Conservation (phyloP, 2,329 filamentous ascomycete genomes). For the Conoideocrella luteorostrata region DNA sequence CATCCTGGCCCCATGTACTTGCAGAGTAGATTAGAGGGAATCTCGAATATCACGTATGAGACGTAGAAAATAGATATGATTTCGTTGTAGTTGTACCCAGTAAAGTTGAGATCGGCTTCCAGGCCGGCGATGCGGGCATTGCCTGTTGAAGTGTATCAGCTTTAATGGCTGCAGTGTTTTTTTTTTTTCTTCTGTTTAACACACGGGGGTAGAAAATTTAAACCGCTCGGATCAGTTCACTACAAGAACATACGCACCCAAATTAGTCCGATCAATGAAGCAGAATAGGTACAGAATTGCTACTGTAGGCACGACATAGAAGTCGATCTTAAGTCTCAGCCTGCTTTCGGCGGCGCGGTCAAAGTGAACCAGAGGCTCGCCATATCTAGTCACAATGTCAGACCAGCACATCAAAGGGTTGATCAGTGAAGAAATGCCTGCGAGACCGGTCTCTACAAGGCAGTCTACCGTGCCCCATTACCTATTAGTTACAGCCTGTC, state of each 20-base stretch:
- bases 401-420: no score
- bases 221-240: no score
- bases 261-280: conserved; percentile 70
- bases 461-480: no score
- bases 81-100: conserved; percentile 61
- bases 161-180: no score
- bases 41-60: conserved; percentile 66
- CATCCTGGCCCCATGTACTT: conserved; percentile 67
- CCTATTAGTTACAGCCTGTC: conserved; percentile 40
- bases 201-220: no score
- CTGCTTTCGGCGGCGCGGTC: conserved; percentile 51
- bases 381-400: not conserved
- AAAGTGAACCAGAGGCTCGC: conserved; percentile 37
- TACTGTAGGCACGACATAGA: conserved; percentile 60
- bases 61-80: conserved; percentile 66
- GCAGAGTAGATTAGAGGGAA: conserved; percentile 61
- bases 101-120: conserved; percentile 53
- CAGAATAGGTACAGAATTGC: conserved; percentile 64
- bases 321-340: conserved; percentile 58
- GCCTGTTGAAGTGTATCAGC: conserved; percentile 32
- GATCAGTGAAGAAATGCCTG: no score
- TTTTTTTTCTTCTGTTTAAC: no score
- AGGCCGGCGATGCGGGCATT: conserved; percentile 62
- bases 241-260: conserved; percentile 40
- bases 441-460: no score